Conservation (phyloP, 2,329 filamentous ascomycete genomes). For the Microdochium paspali region DNA sequence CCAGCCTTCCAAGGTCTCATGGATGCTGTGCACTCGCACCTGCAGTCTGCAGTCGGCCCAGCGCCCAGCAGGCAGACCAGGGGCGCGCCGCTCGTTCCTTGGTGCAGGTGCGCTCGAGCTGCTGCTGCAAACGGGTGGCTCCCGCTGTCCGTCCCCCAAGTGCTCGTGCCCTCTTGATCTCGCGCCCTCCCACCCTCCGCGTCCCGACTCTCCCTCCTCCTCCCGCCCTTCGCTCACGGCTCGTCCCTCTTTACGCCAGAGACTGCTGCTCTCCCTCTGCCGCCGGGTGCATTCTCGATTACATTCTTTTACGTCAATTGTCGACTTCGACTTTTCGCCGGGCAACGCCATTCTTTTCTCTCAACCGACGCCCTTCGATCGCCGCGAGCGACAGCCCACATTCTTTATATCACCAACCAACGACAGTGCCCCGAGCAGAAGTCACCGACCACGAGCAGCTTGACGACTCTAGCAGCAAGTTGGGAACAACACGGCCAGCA, state of each 20-base stretch:
- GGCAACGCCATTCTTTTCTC: neutral
- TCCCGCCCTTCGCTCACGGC: neutral
- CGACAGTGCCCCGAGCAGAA: neutral
- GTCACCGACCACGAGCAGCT: neutral
- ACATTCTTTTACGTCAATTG: conserved; percentile 6
- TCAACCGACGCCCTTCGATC: neutral
- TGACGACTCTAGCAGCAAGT: no score
- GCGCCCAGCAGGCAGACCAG: neutral
- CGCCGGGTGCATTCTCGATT: conserved; percentile 5
- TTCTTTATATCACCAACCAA: neutral
- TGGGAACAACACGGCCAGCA: no score
- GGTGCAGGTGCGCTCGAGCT: no score
- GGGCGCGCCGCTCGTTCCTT: neutral
- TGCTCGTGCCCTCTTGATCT: conserved; percentile 6
- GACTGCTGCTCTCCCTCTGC: neutral
- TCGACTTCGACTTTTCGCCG: neutral
- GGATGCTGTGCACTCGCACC: no score
- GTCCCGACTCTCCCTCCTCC: neutral
- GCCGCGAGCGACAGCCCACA: neutral
- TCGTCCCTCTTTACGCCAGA: neutral
- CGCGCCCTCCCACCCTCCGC: conserved; percentile 3
- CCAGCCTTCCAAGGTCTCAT: no score
- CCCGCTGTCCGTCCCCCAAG: neutral
- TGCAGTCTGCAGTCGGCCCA: no score
- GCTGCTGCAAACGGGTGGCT: neutral